These are phyloP conservation scores for Didymella arachidicola DNA, from an alignment of 2,329 filamentous ascomycete genomes.

Conservation along the genomic window DNA sequence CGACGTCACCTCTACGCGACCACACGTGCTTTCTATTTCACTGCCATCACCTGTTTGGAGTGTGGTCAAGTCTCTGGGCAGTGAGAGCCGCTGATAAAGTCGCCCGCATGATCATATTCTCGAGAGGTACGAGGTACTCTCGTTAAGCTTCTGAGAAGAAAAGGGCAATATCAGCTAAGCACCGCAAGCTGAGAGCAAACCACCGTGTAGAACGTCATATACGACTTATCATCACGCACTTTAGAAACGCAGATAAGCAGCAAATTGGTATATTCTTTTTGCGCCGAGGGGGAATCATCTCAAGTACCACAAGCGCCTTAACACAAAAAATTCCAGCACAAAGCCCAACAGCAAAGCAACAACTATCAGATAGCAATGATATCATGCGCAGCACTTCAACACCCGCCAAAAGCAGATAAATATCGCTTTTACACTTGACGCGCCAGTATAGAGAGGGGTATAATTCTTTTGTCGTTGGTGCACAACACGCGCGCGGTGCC, in stretches of 20 bases:
- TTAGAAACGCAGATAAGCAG: constrained; percentile 33
- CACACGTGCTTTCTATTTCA: constrained; percentile 15
- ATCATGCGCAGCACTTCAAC: constrained; percentile 33
- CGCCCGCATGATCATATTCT: too few species aligned
- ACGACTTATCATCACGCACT: background rate
- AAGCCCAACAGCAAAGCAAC: constrained; percentile 31
- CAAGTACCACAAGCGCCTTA: constrained; percentile 36
- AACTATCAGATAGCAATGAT: constrained; percentile 22
- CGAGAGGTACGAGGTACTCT: too few species aligned
- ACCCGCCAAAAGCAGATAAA: constrained; percentile 37
- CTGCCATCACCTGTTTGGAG: background rate
- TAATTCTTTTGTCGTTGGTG: constrained; percentile 53
- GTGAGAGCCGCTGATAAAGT: background rate
- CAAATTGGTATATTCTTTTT: constrained; percentile 55
- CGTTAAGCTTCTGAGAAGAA: too few species aligned
- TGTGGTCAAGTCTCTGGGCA: background rate
- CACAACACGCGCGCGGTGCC: constrained; percentile 22
- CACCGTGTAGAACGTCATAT: background rate
- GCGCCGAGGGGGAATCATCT: constrained; percentile 52
- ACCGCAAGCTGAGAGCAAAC: background rate
- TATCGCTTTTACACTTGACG: constrained; percentile 44
- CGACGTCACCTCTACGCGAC: constrained; percentile 33
- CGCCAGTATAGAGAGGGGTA: constrained; percentile 48
- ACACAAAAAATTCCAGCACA: constrained; percentile 24
- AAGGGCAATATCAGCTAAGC: background rate